Evolutionary conservation across 2,329 filamentous ascomycete genomes (phyloP).

Genomic region (Fusarium luffae): DNA sequence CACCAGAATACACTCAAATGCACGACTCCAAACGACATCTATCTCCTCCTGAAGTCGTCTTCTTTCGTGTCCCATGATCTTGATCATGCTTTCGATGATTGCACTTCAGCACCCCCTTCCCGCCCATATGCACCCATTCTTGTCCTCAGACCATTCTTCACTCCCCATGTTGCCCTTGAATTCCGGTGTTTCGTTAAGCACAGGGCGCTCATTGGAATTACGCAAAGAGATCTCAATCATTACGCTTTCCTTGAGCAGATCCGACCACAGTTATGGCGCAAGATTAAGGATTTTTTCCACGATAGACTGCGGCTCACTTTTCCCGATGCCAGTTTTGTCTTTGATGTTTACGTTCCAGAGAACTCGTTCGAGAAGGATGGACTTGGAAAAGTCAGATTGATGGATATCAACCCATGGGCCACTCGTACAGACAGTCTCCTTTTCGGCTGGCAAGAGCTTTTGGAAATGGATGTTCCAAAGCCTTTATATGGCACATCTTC

Average conservation of each 20-base stretch:
- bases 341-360: constrained; percentile 92
- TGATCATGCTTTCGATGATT: constrained; percentile 89
- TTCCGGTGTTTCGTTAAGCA: constrained; percentile 96
- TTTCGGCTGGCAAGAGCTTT: constrained; percentile 89
- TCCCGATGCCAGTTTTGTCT: constrained; percentile 84
- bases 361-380: constrained; percentile 64
- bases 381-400: constrained; percentile 81
- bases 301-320: constrained; percentile 79
- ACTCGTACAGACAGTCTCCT: constrained; percentile 86
- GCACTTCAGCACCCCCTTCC: constrained; percentile 54
- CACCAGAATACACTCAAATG: constrained; percentile 93
- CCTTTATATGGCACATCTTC: constrained; percentile 63
- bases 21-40: constrained; percentile 87
- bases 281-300: constrained; percentile 82
- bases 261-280: constrained; percentile 72
- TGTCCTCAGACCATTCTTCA: constrained; percentile 87
- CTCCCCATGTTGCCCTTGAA: constrained; percentile 89
- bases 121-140: constrained; percentile 77
- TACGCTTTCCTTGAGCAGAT: constrained; percentile 81
- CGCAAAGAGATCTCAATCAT: constrained; percentile 89
- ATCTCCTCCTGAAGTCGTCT: constrained; percentile 91
- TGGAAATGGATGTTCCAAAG: constrained; percentile 73
- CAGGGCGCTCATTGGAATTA: constrained; percentile 81
- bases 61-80: constrained; percentile 96
- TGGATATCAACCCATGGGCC: constrained; percentile 97